Evolutionary conservation across 176 grass and related monocot species (phyloP), one percentile per base, ranked within the genome.

Genomic region (Musa acuminata): DNA sequence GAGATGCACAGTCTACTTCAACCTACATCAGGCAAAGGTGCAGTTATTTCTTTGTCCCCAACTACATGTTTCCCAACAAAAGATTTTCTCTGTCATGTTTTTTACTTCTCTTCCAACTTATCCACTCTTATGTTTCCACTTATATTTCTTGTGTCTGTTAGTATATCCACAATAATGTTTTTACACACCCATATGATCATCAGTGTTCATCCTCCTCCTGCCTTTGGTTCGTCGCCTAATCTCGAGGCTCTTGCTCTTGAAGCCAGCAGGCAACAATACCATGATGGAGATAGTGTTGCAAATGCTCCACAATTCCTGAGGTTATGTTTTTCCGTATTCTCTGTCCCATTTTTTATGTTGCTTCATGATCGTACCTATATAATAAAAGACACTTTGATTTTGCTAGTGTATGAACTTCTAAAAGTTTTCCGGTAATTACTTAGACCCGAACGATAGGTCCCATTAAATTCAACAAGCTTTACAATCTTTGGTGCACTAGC

Each of bases 191-290:
- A 70, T 50, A 10, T n/a, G 17, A 35, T 67, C 26, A 10, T 78
- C 82, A 96, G 85, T 74, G 19, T 77, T 62, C 85, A 90, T 53
- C 82, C 93, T 58, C 81, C 82, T 75, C 87, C 87, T 63, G 85
- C 79, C 2, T 93, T 93, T 74, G 85, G 85, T 64, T 96, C 79
- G 13, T 86, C 85, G 4, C 80, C 87, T 72, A 90, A 93, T 85
- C 62, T 93, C 7, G 87, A 90, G 77, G 85, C 59, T 0, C 79
- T 90, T 80, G 89, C 20, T 2, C 75, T 80, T 0, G 90, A 92
- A 69, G 68, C 76, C 55, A 78, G 59, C 51, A 80, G 67, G 19
- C 51, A 51, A 53, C 78, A 84, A 53, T 64, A 9, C 19, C 17
- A 80, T 20, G 83, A 69, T 77, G 79, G 19, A 50, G 72, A 82